Evolutionary conservation across 495 filamentous ascomycete genomes (phyloP), one percentile per base, ranked within the genome.

Genomic region (Penicillium tannophilum): DNA sequence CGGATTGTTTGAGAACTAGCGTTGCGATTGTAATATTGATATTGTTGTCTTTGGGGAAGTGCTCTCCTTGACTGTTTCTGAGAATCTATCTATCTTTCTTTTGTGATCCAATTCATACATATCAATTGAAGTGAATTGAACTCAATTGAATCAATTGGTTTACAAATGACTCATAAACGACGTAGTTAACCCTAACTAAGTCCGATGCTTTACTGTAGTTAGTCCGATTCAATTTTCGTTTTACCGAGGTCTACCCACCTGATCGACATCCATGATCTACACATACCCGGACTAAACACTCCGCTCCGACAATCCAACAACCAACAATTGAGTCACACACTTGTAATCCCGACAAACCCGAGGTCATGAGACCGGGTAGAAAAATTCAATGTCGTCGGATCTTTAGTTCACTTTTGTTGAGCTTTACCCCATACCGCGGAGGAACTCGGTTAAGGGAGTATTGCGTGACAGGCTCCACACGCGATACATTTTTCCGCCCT

Each of bases 181-280:
- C 9, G 3, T 47, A 24, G 19, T 9, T 23, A 24, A 1, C 23
- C 44, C 9, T 10, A 12, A 24, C 3, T 12, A 30, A 49, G 1
- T 17, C 6, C 20, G 16, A 30, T 28, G 12, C 52, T n/a, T 30
- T 28, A 7, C 6, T 43, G 33, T 39, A 20, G 23, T 10, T 9
- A 17, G 2, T 8, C 16, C 7, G 11, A 17, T 43, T 17, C 44
- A 1, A 47, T 56, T 56, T 61, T 52, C 52, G 24, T 52, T 52
- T 52, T 59, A 19, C 61, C 61, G 61, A 63, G 61, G 61, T 62
- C 35, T 51, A 51, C 35, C 14, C 35, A 19, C 51, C 51, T 14
- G 20, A 49, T 49, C 46, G 46, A 30, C 46, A 12, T 23, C 10
- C 17, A 49, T 49, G 24, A 31, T 49, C 46, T 49, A 49, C 46